Evolutionary conservation across 2,329 filamentous ascomycete species (phyloP).

Genomic region (Colletotrichum caudatum): DNA sequence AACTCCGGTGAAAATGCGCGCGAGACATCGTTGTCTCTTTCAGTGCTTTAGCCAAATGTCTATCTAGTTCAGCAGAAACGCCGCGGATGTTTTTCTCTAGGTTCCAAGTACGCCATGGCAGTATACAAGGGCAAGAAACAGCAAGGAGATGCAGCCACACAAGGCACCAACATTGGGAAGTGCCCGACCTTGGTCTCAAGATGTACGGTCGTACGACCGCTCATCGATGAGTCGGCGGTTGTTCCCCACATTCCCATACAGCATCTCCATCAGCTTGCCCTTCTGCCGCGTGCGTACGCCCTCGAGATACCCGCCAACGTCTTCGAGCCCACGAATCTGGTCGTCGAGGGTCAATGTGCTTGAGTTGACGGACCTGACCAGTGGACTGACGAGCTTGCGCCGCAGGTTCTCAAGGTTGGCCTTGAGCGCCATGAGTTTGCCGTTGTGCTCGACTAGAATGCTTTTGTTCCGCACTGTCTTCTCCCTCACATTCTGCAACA

Average conservation of each 20-base stretch:
- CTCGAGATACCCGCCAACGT: constrained; percentile 82
- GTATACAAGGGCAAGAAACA: constrained; percentile 12
- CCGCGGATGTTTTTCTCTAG: constrained; percentile 14
- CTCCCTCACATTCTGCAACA: constrained; percentile 82
- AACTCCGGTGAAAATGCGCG: constrained; percentile 37
- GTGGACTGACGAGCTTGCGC: constrained; percentile 84
- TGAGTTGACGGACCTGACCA: constrained; percentile 77
- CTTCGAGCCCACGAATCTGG: constrained; percentile 85
- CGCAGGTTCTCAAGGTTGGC: constrained; percentile 88
- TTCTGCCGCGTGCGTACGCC: constrained; percentile 83
- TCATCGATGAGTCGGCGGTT: constrained; percentile 51
- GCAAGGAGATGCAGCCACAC: background rate
- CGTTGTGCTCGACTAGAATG: constrained; percentile 87
- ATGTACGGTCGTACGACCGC: constrained; percentile 33
- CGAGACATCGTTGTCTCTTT: background rate
- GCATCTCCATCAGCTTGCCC: constrained; percentile 82
- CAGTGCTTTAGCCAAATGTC: background rate
- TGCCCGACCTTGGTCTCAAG: background rate
- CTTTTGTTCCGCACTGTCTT: constrained; percentile 90
- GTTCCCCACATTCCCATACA: constrained; percentile 68
- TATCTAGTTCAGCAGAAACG: constrained; percentile 19
- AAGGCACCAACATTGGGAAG: background rate
- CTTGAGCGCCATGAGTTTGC: constrained; percentile 84
- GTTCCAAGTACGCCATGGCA: constrained; percentile 15
- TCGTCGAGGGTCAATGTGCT: constrained; percentile 83